Conservation (phyloP, 179 eudicot species). For the Beta lomatogona region DNA sequence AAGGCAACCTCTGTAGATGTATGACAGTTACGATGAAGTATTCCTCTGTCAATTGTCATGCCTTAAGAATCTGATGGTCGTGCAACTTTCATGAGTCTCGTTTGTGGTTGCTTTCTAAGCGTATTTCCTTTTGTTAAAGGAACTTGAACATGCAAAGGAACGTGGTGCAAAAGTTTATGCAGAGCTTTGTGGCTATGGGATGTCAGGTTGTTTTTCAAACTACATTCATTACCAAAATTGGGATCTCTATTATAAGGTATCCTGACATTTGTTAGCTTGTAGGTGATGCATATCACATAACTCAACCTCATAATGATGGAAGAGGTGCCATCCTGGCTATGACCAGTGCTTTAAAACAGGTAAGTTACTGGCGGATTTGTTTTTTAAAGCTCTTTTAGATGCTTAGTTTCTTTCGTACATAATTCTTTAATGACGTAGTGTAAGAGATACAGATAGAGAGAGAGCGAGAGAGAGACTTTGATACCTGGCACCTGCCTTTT, state of each 20-base stretch:
- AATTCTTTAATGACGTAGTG: background rate
- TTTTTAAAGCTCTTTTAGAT: background rate
- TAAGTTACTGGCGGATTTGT: conserved; percentile 15
- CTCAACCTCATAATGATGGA: conserved; percentile 90
- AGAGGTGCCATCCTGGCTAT: conserved; percentile 95
- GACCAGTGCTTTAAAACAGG: conserved; percentile 89
- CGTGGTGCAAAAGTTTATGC: conserved; percentile 93
- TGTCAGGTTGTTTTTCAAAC: conserved; percentile 65
- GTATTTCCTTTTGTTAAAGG: conserved; percentile 43
- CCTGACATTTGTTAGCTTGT: conserved; percentile 18
- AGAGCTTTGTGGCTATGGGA: conserved; percentile 92
- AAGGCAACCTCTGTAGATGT: too few species aligned
- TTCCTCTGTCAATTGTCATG: too few species aligned
- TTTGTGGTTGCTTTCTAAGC: conserved; percentile 9
- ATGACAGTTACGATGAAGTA: too few species aligned
- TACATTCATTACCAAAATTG: background rate
- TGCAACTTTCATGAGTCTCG: conserved; percentile 3
- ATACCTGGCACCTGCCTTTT: background rate
- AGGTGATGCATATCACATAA: conserved; percentile 97
- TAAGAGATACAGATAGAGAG: background rate
- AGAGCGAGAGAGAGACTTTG: background rate
- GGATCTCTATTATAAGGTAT: background rate
- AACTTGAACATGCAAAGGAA: conserved; percentile 79
- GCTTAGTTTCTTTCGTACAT: background rate
- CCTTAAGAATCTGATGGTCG: background rate